Conservation (phyloP, 192 early-diverging fungal genomes). For the Backusella sp. region DNA sequence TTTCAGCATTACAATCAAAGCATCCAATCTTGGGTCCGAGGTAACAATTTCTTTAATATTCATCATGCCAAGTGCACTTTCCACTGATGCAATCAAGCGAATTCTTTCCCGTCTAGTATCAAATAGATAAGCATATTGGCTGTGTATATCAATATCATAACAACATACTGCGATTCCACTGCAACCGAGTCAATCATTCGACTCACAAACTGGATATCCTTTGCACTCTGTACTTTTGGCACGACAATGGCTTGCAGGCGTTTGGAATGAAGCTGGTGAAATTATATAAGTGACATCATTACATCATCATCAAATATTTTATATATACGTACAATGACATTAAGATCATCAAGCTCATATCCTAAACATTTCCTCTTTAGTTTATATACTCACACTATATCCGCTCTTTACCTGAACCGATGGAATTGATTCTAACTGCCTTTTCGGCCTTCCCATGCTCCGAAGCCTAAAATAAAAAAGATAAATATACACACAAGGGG, state of each 20-base stretch:
- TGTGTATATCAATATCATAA: background rate
- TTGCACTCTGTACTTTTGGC: conserved; percentile 82
- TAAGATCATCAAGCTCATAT: conserved; percentile 76
- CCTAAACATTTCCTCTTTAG: conserved; percentile 33
- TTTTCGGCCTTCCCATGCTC: conserved; percentile 73
- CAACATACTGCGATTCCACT: conserved; percentile 54
- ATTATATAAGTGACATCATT: background rate
- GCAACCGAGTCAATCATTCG: conserved; percentile 72
- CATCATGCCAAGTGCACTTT: conserved; percentile 84
- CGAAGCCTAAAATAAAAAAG: conserved; percentile 42
- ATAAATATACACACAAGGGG: background rate
- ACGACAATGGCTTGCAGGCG: conserved; percentile 76
- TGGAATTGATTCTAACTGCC: conserved; percentile 87
- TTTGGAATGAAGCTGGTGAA: conserved; percentile 58
- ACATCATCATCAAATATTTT: conserved; percentile 14
- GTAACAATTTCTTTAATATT: conserved; percentile 84
- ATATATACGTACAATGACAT: conserved; percentile 59
- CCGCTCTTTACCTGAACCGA: conserved; percentile 59
- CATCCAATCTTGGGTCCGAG: conserved; percentile 74
- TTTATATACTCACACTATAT: background rate
- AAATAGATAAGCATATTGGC: too few species aligned
- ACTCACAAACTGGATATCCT: conserved; percentile 75
- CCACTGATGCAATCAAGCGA: conserved; percentile 84
- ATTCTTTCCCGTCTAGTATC: conserved; percentile 55
- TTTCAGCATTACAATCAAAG: conserved; percentile 58